Evolutionary conservation across 768 basidiomycete genomes (phyloP).

Genomic region (Suillus hirtellus): DNA sequence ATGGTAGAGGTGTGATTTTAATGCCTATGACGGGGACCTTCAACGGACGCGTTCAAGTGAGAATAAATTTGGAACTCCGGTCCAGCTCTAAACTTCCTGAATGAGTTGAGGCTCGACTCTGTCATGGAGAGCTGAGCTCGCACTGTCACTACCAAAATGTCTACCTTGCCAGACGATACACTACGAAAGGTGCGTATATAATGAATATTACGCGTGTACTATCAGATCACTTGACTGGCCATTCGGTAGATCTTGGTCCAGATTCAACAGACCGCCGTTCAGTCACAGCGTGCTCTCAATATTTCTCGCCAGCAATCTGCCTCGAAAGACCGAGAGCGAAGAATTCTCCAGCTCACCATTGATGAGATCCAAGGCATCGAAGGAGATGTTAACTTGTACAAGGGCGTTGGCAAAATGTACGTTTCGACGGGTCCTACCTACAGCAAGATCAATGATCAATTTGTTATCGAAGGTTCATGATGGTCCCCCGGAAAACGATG

Average conservation of each 20-base stretch:
- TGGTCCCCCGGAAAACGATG: conserved; percentile 79
- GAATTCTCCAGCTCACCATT: conserved; percentile 87
- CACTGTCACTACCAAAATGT: conserved; percentile 40
- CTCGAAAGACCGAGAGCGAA: conserved; percentile 84
- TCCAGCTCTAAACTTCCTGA: conserved; percentile 3
- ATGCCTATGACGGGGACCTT: conserved; percentile 10
- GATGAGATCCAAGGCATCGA: conserved; percentile 75
- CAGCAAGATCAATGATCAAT: conserved; percentile 6
- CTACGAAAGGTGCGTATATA: conserved; percentile 61
- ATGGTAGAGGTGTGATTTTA: conserved; percentile 30
- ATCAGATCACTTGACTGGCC: conserved; percentile 21
- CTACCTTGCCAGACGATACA: conserved; percentile 75
- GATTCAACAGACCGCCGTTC: conserved; percentile 88
- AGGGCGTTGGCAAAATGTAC: conserved; percentile 95
- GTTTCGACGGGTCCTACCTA: conserved; percentile 9
- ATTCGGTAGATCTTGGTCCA: conserved; percentile 77
- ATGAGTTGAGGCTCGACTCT: not conserved
- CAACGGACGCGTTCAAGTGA: conserved; percentile 26
- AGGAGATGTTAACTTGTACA: conserved; percentile 81
- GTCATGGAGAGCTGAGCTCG: not conserved
- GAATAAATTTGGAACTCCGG: conserved; percentile 38
- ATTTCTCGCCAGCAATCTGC: conserved; percentile 73
- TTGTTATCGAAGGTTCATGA: conserved; percentile 72
- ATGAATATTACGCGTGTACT: conserved; percentile 5
- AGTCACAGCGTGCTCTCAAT: conserved; percentile 78